phyloP scores from a whole-genome alignment of 202 grass and related monocot genomes.

The Schoenoplectus triqueter region DNA sequence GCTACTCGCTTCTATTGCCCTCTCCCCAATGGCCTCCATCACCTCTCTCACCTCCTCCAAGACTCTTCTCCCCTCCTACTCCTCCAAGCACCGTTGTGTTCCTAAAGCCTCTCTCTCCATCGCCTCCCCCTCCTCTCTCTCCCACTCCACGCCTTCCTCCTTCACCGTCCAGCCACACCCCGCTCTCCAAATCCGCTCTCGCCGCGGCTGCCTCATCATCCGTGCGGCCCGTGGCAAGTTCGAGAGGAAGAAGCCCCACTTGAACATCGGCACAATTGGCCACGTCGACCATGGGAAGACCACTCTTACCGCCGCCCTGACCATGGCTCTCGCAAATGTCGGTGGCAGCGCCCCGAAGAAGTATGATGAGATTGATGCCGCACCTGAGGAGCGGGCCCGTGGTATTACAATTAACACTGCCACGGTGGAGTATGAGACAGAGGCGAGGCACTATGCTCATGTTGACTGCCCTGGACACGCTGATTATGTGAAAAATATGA shows the following conservation, averaged over 20 bases:
- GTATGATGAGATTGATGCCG: constrained; percentile 99
- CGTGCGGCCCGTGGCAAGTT: constrained; percentile 90
- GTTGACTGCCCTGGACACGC: constrained; percentile 96
- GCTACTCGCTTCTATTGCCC: neutral
- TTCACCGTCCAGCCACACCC: constrained; percentile 12
- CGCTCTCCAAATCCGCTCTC: constrained; percentile 26
- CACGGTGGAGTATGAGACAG: constrained; percentile 98
- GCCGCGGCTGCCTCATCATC: constrained; percentile 61
- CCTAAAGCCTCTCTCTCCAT: constrained; percentile 45
- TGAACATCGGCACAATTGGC: constrained; percentile 98
- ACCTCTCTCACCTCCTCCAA: constrained; percentile 50
- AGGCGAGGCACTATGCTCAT: constrained; percentile 90
- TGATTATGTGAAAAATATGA: constrained; percentile 99
- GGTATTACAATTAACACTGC: constrained; percentile 99
- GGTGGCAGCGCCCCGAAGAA: constrained; percentile 88
- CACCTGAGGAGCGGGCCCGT: constrained; percentile 93
- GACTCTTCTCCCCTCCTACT: constrained; percentile 50
- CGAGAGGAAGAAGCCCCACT: constrained; percentile 91
- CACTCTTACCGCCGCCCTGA: constrained; percentile 88
- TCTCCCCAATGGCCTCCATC: constrained; percentile 57
- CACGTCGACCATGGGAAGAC: constrained; percentile 99
- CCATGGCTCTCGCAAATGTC: constrained; percentile 88
- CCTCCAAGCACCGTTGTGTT: constrained; percentile 45
- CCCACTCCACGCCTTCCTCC: constrained; percentile 9
- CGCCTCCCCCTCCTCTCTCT: constrained; percentile 42